These are phyloP conservation scores for Colletotrichum simmondsii DNA, from an alignment of 2,329 filamentous ascomycete species.

Conservation along the genomic window DNA sequence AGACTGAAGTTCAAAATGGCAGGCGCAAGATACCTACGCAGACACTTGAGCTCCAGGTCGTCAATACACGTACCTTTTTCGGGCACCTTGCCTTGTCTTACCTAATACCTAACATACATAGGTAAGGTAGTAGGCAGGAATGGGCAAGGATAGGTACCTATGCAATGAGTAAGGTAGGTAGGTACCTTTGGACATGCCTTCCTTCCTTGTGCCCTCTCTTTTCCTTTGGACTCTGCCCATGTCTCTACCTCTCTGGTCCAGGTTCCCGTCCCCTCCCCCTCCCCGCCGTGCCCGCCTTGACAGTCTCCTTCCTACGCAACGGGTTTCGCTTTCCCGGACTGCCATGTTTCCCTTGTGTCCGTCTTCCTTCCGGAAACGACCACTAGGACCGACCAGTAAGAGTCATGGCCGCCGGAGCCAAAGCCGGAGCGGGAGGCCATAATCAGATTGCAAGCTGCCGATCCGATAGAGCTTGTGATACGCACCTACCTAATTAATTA, in stretches of 20 bases:
- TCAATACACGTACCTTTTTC: neutral
- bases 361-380: neutral
- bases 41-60: neutral
- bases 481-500: neutral
- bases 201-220: neutral
- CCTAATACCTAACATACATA: neutral
- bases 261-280: neutral
- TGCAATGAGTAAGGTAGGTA: neutral
- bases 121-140: constrained; percentile 1
- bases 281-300: neutral
- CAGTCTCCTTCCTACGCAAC: neutral
- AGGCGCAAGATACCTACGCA: neutral
- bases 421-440: neutral
- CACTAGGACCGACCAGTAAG: neutral
- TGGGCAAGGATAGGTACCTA: constrained; percentile 8
- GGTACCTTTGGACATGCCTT: constrained; percentile 2
- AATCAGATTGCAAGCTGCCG: neutral
- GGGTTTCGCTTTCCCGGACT: neutral
- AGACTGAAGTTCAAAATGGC: neutral
- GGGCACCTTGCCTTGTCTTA: neutral
- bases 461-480: neutral
- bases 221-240: neutral
- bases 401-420: neutral
- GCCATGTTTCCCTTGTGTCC: neutral
- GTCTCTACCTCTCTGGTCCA: neutral